Base-by-base conservation (phyloP, 441 rosid species). In the Capsella rubella region DNA sequence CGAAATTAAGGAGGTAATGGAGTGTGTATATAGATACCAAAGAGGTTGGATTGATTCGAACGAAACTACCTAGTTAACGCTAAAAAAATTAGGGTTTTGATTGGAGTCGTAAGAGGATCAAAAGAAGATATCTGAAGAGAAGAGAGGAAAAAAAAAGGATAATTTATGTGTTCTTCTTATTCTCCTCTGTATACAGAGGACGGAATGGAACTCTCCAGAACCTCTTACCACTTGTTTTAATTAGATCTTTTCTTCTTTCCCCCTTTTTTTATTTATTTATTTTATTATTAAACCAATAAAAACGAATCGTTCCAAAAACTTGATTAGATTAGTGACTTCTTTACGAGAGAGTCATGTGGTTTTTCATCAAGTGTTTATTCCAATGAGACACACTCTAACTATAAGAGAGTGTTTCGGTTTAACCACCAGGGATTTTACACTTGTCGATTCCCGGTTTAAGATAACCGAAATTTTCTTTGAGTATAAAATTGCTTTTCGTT, bases 181-280 rank as follows among this genome's bases (percentile, higher is more conserved):
- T 11, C 53, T 55, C 65, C 39, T 18, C 64, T 25, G 32, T 64
- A 8, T 34, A 62, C 14, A 59, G 55, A 61, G 25, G 67, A 34
- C 0, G 6, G 64, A 68, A 46, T 71, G 64, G 88, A 87, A 85
- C 59, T 50, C 86, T 85, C 89, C 70, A 79, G 89, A 85, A 83
- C 47, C 82, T 61, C 62, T 82, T 43, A 42, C 75, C 69, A 66
- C 74, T 79, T 79, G 80, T 71, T 21, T 18, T 18, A 18, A 18
- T 18, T 61, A 46, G 74, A 65, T 50, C 3, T 35, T 54, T 67
- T 64, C 28, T 60, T 6, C 35, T 31, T 57, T 60, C 2, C 28
- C 1, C 10, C 40, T 5, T 37, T 18, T 21, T 4, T 31, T 15
- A 15, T 21, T 37, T 37, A 21, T 37, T 35, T 8, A 35, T 35